Percentiles rank a stretch among this genome's conserved stretches.
Evolutionary conservation across 345 rosid genomes (phyloP).

Genomic region (Noccaea bulbosa): DNA sequence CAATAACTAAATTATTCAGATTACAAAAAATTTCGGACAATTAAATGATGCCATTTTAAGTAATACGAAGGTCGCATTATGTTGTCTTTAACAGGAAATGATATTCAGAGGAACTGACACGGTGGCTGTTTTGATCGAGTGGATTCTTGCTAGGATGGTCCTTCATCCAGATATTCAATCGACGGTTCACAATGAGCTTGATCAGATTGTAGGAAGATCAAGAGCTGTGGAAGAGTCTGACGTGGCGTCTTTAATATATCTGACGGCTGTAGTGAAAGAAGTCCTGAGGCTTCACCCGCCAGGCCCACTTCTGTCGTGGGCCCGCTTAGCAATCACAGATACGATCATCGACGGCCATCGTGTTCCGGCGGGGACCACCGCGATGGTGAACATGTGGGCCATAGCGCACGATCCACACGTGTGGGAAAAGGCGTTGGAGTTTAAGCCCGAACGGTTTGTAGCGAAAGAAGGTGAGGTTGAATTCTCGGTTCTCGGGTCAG

Average conservation of each 20-base stretch:
- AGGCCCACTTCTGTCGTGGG: slow-evolving; percentile 92
- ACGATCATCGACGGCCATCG: slow-evolving; percentile 66
- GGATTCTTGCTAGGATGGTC: slow-evolving; percentile 86
- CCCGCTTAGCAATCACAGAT: slow-evolving; percentile 75
- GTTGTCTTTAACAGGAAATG: slow-evolving; percentile 65
- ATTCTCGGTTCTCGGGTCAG: slow-evolving; percentile 80
- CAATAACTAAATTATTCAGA: not conserved
- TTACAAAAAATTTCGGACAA: not conserved
- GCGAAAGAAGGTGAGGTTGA: slow-evolving; percentile 50
- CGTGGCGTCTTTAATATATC: slow-evolving; percentile 53
- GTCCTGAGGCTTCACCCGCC: slow-evolving; percentile 88
- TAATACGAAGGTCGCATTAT: not conserved
- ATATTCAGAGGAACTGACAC: slow-evolving; percentile 90
- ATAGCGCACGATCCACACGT: slow-evolving; percentile 64
- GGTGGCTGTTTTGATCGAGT: slow-evolving; percentile 87
- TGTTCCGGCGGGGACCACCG: slow-evolving; percentile 82
- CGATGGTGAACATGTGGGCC: slow-evolving; percentile 99
- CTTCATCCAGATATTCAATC: slow-evolving; percentile 64
- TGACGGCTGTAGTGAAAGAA: slow-evolving; percentile 79
- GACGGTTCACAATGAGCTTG: slow-evolving; percentile 73
- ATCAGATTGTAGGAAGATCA: slow-evolving; percentile 64
- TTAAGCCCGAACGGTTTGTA: slow-evolving; percentile 68
- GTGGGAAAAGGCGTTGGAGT: slow-evolving; percentile 69
- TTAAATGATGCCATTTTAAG: slow-evolving; percentile 18
- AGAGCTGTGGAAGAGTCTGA: slow-evolving; percentile 63